A percentile compares a stretch with the other conserved stretches of the same genome.
Conservation (phyloP, 202 grass and related monocot species). For the Saccharum hybrid region DNA sequence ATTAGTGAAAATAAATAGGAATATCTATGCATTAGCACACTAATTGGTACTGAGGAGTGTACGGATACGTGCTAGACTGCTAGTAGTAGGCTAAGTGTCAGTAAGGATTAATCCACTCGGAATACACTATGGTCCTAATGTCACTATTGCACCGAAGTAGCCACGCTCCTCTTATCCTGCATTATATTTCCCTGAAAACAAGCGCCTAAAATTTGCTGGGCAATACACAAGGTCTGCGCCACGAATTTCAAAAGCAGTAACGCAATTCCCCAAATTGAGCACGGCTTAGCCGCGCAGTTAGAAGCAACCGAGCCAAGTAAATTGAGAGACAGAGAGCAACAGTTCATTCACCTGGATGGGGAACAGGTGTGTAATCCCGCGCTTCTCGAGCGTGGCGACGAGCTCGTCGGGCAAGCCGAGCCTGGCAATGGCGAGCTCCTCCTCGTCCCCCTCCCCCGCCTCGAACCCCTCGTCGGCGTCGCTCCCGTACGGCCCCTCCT, state of each 20-base stretch:
- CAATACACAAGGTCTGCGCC: background rate
- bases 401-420: slow-evolving; percentile 79
- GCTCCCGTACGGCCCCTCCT: slow-evolving; percentile 48
- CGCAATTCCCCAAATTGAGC: background rate
- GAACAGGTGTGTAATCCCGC: slow-evolving; percentile 90
- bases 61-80: background rate
- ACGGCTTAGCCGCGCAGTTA: background rate
- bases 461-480: slow-evolving; percentile 45
- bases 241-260: slow-evolving; percentile 1
- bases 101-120: background rate
- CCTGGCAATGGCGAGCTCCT: slow-evolving; percentile 81
- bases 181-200: background rate
- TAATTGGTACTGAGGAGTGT: background rate
- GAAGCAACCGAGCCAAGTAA: background rate
- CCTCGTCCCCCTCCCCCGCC: slow-evolving; percentile 44
- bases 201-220: background rate
- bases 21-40: background rate
- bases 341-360: slow-evolving; percentile 77
- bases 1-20: background rate
- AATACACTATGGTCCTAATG: background rate
- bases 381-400: slow-evolving; percentile 77
- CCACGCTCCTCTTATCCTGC: background rate
- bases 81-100: background rate
- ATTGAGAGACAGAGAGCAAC: background rate
- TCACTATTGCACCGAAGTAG: background rate